Base-by-base conservation (phyloP, 805 yeast genomes). In the Pichia gijzeniarum region DNA sequence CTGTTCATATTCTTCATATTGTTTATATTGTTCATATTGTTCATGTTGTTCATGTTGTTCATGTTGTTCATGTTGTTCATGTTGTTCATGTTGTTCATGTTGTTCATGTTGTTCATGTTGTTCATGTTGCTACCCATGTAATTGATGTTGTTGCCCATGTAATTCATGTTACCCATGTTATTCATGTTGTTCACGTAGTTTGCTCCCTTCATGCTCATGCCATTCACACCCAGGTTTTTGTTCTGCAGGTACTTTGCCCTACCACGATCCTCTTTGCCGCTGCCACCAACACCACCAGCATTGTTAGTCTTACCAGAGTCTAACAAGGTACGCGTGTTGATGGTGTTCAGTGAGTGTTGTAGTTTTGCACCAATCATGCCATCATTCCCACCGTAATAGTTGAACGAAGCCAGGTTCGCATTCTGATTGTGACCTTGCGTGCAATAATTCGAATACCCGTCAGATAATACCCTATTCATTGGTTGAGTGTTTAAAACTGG, bases 301-400 rank as follows among this genome's bases (percentile, higher is more conserved):
- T 31, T 35, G 10, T 40, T 51, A 25, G 10, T 6, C 28, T 25
- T 56, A 37, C 31, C 45, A 25, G 51, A 48, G 39, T 60, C 63
- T 16, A 53, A 34, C 38, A 51, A 55, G 13, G 56, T 46, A 41
- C 63, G 52, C 33, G 51, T 55, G 4, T 59, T 51, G 9, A 60
- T 59, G 3, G 63, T 59, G 43, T 54, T 53, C 42, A 60, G 40
- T 9, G 63, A 57, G 35, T 61, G 58, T 39, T 54, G 56, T 44
- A 61, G 42, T 50, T 59, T 60, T n/a, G 59, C 51, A 16, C 38
- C 48, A 8, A 40, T 30, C 8, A 13, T 12, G 18, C n/a, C 21
- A 25, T 58, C 55, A 47, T 55, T 55, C 46, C 53, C 58, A 20
- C 58, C 58, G 10, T 56, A 56, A 49, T 55, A 30, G 13, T 30